Conservation (phyloP, 2,329 filamentous ascomycete genomes). For the Trichoderma sp. region DNA sequence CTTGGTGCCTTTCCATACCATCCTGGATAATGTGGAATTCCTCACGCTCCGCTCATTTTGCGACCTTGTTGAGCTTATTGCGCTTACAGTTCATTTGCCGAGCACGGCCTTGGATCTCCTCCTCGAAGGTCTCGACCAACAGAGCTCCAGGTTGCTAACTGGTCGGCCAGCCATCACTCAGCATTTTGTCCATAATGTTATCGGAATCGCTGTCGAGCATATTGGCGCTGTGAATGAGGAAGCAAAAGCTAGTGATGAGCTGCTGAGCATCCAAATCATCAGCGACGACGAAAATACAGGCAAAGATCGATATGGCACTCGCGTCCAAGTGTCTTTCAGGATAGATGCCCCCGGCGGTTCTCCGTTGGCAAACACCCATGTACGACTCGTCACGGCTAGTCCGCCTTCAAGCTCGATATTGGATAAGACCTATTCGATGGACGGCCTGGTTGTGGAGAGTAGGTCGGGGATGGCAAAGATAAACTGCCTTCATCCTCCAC, state of each 20-base stretch:
- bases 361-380: slow-evolving; percentile 36
- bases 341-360: slow-evolving; percentile 31
- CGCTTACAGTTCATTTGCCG: slow-evolving; percentile 24
- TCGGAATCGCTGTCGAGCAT: slow-evolving; percentile 44
- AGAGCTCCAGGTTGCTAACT: slow-evolving; percentile 34
- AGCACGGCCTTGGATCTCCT: slow-evolving; percentile 27
- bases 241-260: not conserved
- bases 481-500: slow-evolving; percentile 42
- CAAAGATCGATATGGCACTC: not conserved
- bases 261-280: not conserved
- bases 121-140: slow-evolving; percentile 35
- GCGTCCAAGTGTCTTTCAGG: slow-evolving; percentile 20
- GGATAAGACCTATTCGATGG: slow-evolving; percentile 38
- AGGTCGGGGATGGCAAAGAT: slow-evolving; percentile 37
- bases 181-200: slow-evolving; percentile 38
- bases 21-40: slow-evolving; percentile 18
- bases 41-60: slow-evolving; percentile 8
- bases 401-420: slow-evolving; percentile 37
- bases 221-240: slow-evolving; percentile 37
- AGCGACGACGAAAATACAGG: not conserved
- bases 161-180: slow-evolving; percentile 32
- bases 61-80: slow-evolving; percentile 25
- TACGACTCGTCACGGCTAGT: slow-evolving; percentile 39
- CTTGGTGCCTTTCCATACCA: slow-evolving; percentile 19
- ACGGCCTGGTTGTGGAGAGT: slow-evolving; percentile 40